Base-by-base conservation (phyloP, 768 basidiomycete species). In the Pisolithus marmoratus region DNA sequence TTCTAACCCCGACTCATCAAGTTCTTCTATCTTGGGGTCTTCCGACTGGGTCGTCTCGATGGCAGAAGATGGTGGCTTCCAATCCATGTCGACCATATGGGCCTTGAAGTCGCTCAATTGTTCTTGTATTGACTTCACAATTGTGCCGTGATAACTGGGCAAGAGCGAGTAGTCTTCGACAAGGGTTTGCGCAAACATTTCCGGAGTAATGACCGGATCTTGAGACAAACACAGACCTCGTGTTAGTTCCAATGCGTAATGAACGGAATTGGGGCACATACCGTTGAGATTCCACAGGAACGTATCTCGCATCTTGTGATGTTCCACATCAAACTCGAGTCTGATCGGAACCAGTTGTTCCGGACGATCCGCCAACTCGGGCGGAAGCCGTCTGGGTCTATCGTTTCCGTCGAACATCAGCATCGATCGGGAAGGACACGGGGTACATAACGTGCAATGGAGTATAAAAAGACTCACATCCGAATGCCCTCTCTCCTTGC, bases 201-300 rank as follows among this genome's bases (percentile, higher is more conserved):
- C 91, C 2, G 94, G 92, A 0, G 91, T 91, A 26, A 97, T 83
- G 45, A 93, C 72, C 1, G 90, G 85, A 68, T 98, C 95, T 96
- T 56, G 9, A 31, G 9, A 14, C 23, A 7, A 42, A 24, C 31
- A 45, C 37, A 8, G 9, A 36, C 26, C 22, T 44, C 44, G 58
- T 19, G 37, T 50, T 22, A 34, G 29, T 6, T 49, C 40, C 24
- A 40, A 20, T 11, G 22, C 6, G 44, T 42, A 38, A 40, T 27
- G 48, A 27, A 26, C 15, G 11, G 31, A 3, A 23, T 4, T 24
- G 23, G 36, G 8, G 52, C 12, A 72, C 82, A n/a, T 51, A 96
- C 94, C 95, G 57, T 88, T 87, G 42, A 94, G 69, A 62, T 99
- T 96, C 96, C 95, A 99, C 42, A 96, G 81, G 70, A 98, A 97